Evolutionary conservation across 108 stramenopile species (phyloP).

Genomic region (Aurantiochytrium sp.): DNA sequence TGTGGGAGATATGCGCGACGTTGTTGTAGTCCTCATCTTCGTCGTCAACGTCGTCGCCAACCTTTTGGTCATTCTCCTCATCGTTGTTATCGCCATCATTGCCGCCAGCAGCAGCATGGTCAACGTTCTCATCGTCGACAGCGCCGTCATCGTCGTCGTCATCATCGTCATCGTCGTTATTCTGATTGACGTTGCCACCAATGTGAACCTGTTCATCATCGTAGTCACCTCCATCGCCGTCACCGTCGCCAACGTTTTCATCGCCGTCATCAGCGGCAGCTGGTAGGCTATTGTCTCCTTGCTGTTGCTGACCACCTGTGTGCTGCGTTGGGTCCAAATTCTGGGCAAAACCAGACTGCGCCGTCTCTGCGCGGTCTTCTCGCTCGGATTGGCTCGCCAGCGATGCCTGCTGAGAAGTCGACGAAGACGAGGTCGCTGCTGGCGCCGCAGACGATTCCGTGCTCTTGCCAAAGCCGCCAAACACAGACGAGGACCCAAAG

Average conservation of each 20-base stretch:
- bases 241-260: neutral
- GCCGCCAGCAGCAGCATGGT: neutral
- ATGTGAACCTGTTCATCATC: neutral
- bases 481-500: neutral
- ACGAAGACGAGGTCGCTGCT: neutral
- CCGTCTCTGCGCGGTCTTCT: no score
- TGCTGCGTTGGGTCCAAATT: no score
- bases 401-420: no score
- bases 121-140: neutral
- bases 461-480: constrained; percentile 8
- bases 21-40: neutral
- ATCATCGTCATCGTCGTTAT: neutral
- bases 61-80: neutral
- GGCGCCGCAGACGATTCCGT: neutral
- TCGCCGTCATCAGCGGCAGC: neutral
- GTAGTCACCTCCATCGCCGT: neutral
- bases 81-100: neutral
- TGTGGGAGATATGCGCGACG: no score
- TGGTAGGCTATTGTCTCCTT: no score
- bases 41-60: neutral
- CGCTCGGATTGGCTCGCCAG: no score
- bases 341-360: no score
- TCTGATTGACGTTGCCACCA: neutral
- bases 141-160: neutral
- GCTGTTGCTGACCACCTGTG: no score